Evolutionary conservation across 495 filamentous ascomycete species (phyloP), one percentile per base, ranked within the genome.

Genomic region (Lentithecium fluviatile): DNA sequence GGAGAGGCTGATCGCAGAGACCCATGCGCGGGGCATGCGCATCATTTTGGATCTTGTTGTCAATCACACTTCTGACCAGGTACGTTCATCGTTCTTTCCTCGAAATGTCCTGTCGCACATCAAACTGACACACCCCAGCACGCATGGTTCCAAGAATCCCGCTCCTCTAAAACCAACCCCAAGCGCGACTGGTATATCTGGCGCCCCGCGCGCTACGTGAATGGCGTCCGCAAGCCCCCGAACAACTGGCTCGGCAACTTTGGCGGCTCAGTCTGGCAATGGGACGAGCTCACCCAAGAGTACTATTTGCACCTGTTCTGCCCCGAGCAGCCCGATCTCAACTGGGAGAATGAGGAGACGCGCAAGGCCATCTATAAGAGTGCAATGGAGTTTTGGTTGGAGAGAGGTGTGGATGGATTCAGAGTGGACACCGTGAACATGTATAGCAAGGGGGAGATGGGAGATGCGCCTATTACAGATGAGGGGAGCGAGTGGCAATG

Each of bases 181-280:
- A 58, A 69, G 20, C 52, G 65, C n/a, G 71, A 74, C 59, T 74
- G 67, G 67, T 73, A 73, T 51, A 71, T 71, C 48, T 75, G 71
- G 71, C 43, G 58, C 11, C 52, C 60, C 2, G 59, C 71, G 7
- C 62, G 62, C 26, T 69, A 68, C 34, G 52, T 40, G 1, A 40
- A 68, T 15, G 71, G 72, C 23, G 34, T 60, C 3, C 69, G 72
- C 10, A 40, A 62, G 23, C 71, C 69, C 20, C 72, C 72, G 0
- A 73, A 73, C 64, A 74, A 74, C 60, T 74, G 71, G 72, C 40
- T 60, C 8, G 25, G 32, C 15, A 64, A 65, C 34, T 71, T 73
- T 49, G 48, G 46, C 11, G 70, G 56, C 26, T 43, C 36, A 24
- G 37, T 40, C 29, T 65, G 55, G 62, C 20, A 53, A 17, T 74